These are phyloP conservation scores for Alternaria metachromatica DNA, from an alignment of 2,329 filamentous ascomycete genomes.

Conservation along the genomic window DNA sequence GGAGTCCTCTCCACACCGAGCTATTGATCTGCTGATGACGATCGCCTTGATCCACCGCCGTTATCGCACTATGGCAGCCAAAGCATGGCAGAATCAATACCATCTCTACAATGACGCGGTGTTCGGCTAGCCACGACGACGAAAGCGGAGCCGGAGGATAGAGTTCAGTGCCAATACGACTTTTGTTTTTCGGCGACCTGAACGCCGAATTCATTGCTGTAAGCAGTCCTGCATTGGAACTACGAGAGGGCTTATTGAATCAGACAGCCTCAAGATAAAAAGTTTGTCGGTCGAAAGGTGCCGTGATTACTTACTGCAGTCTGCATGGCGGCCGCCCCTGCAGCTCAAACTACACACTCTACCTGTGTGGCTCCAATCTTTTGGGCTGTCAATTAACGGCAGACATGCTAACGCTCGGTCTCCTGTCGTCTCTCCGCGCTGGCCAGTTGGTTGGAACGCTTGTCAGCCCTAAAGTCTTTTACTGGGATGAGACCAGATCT, in stretches of 20 bases:
- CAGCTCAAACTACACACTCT: background rate
- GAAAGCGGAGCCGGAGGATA: constrained; percentile 6
- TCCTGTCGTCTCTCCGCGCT: constrained; percentile 36
- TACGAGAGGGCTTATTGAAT: constrained; percentile 14
- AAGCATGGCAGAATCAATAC: background rate
- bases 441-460: constrained; percentile 35
- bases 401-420: constrained; percentile 18
- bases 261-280: background rate
- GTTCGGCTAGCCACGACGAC: background rate
- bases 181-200: constrained; percentile 1
- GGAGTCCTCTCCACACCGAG: constrained; percentile 1
- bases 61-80: background rate
- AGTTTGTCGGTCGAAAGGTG: background rate
- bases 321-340: background rate
- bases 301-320: background rate
- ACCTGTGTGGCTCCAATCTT: constrained; percentile 7
- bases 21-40: constrained; percentile 10
- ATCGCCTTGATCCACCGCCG: background rate
- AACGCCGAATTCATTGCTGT: background rate
- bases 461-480: constrained; percentile 10
- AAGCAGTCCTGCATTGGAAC: background rate
- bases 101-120: constrained; percentile 1
- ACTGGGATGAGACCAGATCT: constrained; percentile 12
- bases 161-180: constrained; percentile 12
- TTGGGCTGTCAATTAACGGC: constrained; percentile 31